These are phyloP conservation scores for Gossypium australe DNA, from an alignment of 345 rosid genomes.

Conservation along the genomic window DNA sequence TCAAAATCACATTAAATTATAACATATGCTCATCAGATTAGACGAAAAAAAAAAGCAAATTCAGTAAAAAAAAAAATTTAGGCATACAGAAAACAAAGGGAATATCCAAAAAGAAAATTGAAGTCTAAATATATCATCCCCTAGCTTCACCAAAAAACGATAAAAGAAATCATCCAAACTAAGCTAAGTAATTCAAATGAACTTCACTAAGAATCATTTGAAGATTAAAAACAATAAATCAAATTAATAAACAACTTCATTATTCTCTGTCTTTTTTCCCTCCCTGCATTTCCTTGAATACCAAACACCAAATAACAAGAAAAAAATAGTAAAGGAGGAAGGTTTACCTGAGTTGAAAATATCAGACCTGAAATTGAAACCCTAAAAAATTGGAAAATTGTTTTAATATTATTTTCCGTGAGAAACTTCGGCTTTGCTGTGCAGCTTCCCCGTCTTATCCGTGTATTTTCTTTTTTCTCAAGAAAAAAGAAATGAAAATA, in stretches of 20 bases:
- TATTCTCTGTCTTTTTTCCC: not conserved
- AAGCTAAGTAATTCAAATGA: slow-evolving; percentile 12
- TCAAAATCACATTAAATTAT: slow-evolving; percentile 9
- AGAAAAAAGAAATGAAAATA: not conserved
- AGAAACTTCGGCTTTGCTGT: slow-evolving; percentile 20
- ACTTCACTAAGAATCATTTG: not conserved
- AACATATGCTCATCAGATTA: slow-evolving; percentile 4
- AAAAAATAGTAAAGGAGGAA: slow-evolving; percentile 8
- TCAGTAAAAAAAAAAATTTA: not conserved
- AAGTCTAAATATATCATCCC: not conserved
- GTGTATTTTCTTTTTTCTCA: not conserved
- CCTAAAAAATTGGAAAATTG: not conserved
- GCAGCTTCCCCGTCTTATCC: slow-evolving; percentile 17
- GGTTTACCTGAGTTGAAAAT: slow-evolving; percentile 24
- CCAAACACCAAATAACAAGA: slow-evolving; percentile 16
- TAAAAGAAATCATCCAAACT: slow-evolving; percentile 9
- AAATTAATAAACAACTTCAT: not conserved
- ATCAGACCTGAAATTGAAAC: slow-evolving; percentile 18
- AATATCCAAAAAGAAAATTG: not conserved
- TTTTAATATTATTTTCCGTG: not conserved
- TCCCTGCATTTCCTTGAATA: slow-evolving; percentile 1
- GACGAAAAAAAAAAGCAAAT: not conserved
- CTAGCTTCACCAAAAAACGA: slow-evolving; percentile 1
- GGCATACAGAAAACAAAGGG: not conserved
- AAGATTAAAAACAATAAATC: not conserved